Base-by-base conservation (phyloP, 176 grass and related monocot species). In the Carex pumila region DNA sequence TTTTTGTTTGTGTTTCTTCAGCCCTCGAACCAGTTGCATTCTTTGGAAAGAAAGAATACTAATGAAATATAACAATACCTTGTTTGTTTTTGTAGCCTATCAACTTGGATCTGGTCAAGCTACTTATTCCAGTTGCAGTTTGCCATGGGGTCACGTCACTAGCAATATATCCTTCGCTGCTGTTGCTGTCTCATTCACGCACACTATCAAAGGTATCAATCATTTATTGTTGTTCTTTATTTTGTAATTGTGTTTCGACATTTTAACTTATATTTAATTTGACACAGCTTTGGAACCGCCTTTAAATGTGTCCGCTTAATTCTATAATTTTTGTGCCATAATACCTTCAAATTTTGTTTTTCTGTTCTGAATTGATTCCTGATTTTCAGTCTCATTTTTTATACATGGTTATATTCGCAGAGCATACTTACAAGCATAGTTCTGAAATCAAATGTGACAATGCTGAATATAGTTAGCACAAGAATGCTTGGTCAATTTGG, bases 141-240 rank as follows among this genome's bases (percentile, higher is more conserved):
- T 95, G 96, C 90, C 96, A 99, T 90, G 96, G 39, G 96, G 96
- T 64, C 96, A 99, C 72, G 85, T 99, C 49, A 99, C 96, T 30
- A 99, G 96, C 88, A 99, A 99, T 25, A 93, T 95, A 37, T 99
- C 96, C 6, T 99, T 99, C 47, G 96, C 96, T 86, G 63, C 93
- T 80, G 96, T 99, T 85, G 91, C 96, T 45, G 96, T 99, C 84
- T 99, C 96, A 79, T 99, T 99, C 84, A 86, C 96, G 19, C 96
- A 99, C 80, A 99, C 96, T 55, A 89, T 99, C 80, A 99, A 99
- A 90, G 84, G 96, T 99, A 73, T 69, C 54, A 37, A 87, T 85
- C 77, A 68, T 87, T 75, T 63, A 14, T 76, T 55, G 63, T 87
- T 15, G 49, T 7, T 87, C 55, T 50, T 14, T 77, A 58, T 64